phyloP scores from a whole-genome alignment of 495 filamentous ascomycete genomes.

The Paragyromitra xinjiangensis region DNA sequence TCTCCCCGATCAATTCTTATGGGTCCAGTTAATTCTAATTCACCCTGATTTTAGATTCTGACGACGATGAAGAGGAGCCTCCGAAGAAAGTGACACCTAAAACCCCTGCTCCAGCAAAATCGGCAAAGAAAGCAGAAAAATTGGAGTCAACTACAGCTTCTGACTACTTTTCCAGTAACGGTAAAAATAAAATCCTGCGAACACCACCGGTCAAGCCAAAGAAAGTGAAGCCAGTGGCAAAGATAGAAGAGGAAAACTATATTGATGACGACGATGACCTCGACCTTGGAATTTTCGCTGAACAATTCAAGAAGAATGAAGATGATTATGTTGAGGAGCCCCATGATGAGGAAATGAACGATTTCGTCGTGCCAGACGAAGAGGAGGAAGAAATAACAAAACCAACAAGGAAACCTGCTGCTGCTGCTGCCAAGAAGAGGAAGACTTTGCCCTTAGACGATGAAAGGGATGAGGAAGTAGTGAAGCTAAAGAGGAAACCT shows the following conservation, averaged over 20 bases:
- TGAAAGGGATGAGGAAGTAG: constrained; percentile 30
- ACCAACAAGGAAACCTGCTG: constrained; percentile 59
- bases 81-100: constrained; percentile 38
- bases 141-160: constrained; percentile 50
- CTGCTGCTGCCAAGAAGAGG: constrained; percentile 60
- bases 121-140: constrained; percentile 48
- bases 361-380: constrained; percentile 39
- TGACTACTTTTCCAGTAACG: constrained; percentile 49
- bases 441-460: constrained; percentile 61
- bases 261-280: constrained; percentile 54
- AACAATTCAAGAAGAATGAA: constrained; percentile 55
- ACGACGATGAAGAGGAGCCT: constrained; percentile 56
- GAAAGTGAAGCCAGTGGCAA: constrained; percentile 40
- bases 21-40: constrained; percentile 7
- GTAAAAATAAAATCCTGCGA: constrained; percentile 55
- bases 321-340: constrained; percentile 53
- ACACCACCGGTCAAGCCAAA: constrained; percentile 54
- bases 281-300: constrained; percentile 56
- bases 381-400: constrained; percentile 34
- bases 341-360: constrained; percentile 53
- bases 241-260: constrained; percentile 48
- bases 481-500: constrained; percentile 58
- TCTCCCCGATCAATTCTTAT: constrained; percentile 6
- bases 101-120: constrained; percentile 28
- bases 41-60: constrained; percentile 50